phyloP scores from a whole-genome alignment of 352 stramenopile genomes.

The Phytophthora fragariae region DNA sequence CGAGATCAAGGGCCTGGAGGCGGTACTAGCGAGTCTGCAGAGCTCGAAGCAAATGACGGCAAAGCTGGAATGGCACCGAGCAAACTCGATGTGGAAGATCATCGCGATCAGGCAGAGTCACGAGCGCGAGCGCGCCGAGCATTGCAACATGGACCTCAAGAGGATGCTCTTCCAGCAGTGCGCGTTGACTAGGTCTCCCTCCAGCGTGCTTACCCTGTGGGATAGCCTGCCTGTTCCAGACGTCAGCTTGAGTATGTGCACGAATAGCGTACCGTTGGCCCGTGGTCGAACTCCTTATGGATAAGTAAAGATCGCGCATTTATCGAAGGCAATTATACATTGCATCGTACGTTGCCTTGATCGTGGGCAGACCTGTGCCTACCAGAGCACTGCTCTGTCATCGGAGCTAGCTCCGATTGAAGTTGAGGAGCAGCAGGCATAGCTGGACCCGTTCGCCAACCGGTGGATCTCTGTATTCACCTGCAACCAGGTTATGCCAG shows the following conservation, averaged over 20 bases:
- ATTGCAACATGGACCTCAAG: slow-evolving; percentile 26
- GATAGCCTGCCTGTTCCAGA: slow-evolving; percentile 16
- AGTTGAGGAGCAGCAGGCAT: background rate
- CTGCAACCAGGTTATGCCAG: too few relatives aligned
- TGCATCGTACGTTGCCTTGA: too few relatives aligned
- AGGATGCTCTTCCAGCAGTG: slow-evolving; percentile 25
- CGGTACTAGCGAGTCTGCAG: slow-evolving; percentile 27
- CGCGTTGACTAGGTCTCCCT: slow-evolving; percentile 24
- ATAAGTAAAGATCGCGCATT: too few relatives aligned
- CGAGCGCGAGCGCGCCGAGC: slow-evolving; percentile 26
- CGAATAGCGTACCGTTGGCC: background rate
- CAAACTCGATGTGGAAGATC: slow-evolving; percentile 28
- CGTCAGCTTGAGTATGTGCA: slow-evolving; percentile 5
- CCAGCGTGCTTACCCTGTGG: slow-evolving; percentile 18
- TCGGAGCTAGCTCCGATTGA: background rate
- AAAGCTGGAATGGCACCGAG: background rate
- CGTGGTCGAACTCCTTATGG: background rate
- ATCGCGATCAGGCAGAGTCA: slow-evolving; percentile 29
- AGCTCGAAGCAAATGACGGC: slow-evolving; percentile 1
- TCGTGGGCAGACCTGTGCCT: too few relatives aligned
- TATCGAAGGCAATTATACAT: too few relatives aligned
- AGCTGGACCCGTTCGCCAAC: too few relatives aligned
- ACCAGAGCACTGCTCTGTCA: background rate
- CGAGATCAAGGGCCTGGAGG: slow-evolving; percentile 28
- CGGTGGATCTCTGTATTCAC: too few relatives aligned